Evolutionary conservation across 352 stramenopile species (phyloP).

Genomic region (Phytophthora uliginosa): DNA sequence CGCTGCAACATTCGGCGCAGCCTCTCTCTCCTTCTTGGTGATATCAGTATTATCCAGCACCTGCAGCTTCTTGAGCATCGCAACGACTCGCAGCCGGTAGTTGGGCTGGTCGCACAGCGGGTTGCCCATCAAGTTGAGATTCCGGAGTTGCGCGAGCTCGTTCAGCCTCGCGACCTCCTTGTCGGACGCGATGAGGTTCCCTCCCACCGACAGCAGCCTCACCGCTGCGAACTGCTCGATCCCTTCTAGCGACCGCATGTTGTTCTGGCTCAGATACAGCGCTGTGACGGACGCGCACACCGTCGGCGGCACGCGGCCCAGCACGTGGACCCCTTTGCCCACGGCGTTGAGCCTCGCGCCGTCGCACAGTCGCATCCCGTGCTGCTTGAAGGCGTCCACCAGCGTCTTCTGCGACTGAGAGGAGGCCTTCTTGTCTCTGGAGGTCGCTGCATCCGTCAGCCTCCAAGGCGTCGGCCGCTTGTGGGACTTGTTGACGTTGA

Average conservation of each 20-base stretch:
- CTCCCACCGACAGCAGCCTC: slow-evolving; percentile 70
- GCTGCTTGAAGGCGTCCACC: slow-evolving; percentile 74
- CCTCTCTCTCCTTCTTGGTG: slow-evolving; percentile 61
- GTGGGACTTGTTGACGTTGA: slow-evolving; percentile 25
- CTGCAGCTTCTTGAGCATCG: slow-evolving; percentile 52
- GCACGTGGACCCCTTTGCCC: slow-evolving; percentile 56
- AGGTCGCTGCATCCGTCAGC: slow-evolving; percentile 16
- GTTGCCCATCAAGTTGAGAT: slow-evolving; percentile 81
- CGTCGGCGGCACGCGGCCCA: slow-evolving; percentile 60
- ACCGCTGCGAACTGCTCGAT: slow-evolving; percentile 73
- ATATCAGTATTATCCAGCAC: slow-evolving; percentile 76
- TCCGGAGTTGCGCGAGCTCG: slow-evolving; percentile 53
- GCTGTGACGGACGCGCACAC: slow-evolving; percentile 58
- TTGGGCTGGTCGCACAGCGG: slow-evolving; percentile 79
- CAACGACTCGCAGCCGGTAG: slow-evolving; percentile 72
- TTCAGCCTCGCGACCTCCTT: slow-evolving; percentile 50
- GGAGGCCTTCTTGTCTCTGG: slow-evolving; percentile 3
- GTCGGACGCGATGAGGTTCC: slow-evolving; percentile 64
- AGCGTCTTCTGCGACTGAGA: slow-evolving; percentile 52
- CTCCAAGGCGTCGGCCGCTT: slow-evolving; percentile 18
- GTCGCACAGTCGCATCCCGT: slow-evolving; percentile 76
- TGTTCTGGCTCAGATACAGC: slow-evolving; percentile 88
- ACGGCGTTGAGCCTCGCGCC: slow-evolving; percentile 83
- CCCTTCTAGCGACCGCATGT: slow-evolving; percentile 55
- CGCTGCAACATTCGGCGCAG: slow-evolving; percentile 55